Evolutionary conservation across 2,329 filamentous ascomycete species (phyloP), one percentile per base, ranked within the genome.

Genomic region (Byssothecium circinans): DNA sequence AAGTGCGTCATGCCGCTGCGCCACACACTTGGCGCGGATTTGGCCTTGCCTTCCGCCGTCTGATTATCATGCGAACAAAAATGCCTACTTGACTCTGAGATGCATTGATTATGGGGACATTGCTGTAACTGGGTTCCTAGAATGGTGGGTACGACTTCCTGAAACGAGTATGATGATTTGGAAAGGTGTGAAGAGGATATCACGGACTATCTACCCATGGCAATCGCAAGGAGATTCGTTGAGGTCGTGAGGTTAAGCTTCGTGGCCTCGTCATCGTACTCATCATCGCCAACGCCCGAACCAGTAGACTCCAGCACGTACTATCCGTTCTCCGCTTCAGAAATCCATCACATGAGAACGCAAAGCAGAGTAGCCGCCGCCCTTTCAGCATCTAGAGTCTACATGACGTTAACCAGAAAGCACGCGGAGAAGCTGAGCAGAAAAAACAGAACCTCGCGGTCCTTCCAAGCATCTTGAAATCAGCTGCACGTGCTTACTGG

Each of bases 401-500:
- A 32, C 29, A 14, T 6, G 23, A 32, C 14, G 29, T 32, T 32
- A 32, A 27, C 25, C 11, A 33, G 27, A 8, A 22, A 20, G 32
- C 32, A n/a, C 8, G 19, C 7, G 25, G 36, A 43, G 8, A 32
- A 25, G 41, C 17, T 17, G 5, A 30, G 29, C 29, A 32, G 12
- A 12, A 12, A 32, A 14, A 25, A 32, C 10, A 32, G 29, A 32
- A n/a, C 29, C 29, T 14, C 29, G 29, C 12, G 8, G 8, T 12
- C 29, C 25, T 6, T 27, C 25, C 29, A 32, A 5, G 29, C 29
- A n/a, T 32, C 17, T 15, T 5, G 17, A 7, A 15, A 8, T 10
- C 34, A 22, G 18, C 45, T 36, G 39, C 41, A 46, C 20, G 15
- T 43, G 45, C 53, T 57, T 70, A 97, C 83, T 96, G 92, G 33